Evolutionary conservation across 1,284 basidiomycete species (phyloP).

Genomic region (Pterulicium gracile): DNA sequence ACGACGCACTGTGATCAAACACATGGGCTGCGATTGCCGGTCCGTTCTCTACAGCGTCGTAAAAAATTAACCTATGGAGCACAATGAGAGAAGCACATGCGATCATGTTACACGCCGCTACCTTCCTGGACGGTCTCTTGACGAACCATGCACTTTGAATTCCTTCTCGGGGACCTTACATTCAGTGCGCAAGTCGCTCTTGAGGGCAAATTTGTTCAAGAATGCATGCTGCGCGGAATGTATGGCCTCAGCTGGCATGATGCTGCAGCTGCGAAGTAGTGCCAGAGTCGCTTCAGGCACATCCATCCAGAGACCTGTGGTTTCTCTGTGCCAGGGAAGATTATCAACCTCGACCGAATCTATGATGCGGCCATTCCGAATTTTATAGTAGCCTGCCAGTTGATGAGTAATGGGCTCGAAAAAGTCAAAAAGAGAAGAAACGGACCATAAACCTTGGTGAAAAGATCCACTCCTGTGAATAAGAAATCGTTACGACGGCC

Average conservation of each 20-base stretch:
- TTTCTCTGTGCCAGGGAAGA: conserved; percentile 67
- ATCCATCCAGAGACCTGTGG: conserved; percentile 82
- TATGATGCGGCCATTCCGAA: conserved; percentile 55
- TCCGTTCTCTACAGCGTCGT: conserved; percentile 63
- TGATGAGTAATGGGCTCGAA: too few species aligned
- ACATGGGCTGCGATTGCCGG: conserved; percentile 70
- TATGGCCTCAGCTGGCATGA: conserved; percentile 69
- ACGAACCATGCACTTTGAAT: conserved; percentile 46
- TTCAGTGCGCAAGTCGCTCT: conserved; percentile 71
- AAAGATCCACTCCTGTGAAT: not conserved
- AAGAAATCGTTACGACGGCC: not conserved
- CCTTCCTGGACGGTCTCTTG: conserved; percentile 71
- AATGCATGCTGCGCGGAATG: conserved; percentile 83
- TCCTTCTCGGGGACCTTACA: conserved; percentile 81
- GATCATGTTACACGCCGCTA: conserved; percentile 15
- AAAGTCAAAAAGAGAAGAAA: not conserved
- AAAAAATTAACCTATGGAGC: conserved; percentile 66
- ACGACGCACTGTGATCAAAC: conserved; percentile 64
- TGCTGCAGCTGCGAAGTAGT: conserved; percentile 44
- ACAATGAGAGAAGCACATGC: not conserved
- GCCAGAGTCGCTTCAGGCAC: conserved; percentile 46
- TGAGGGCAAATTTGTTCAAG: conserved; percentile 67
- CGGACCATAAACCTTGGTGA: not conserved
- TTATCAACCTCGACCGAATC: conserved; percentile 76
- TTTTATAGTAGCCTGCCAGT: conserved; percentile 24